Conservation (phyloP, 768 basidiomycete genomes). For the Suillus bovinus region DNA sequence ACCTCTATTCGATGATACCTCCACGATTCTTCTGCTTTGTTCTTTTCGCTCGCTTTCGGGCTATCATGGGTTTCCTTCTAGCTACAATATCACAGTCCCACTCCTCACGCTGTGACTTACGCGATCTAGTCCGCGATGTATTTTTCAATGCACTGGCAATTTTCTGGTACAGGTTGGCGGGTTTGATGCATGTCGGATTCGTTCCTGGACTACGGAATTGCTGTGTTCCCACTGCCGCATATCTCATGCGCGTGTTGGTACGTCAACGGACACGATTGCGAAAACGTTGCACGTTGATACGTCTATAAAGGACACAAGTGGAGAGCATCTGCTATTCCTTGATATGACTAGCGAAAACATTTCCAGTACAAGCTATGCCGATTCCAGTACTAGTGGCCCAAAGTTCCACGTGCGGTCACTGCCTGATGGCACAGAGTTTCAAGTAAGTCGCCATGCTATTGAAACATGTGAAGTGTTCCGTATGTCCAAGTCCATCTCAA, state of each 20-base stretch:
- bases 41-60: conserved; percentile 25
- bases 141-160: conserved; percentile 38
- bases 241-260: not conserved
- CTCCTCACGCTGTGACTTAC: conserved; percentile 39
- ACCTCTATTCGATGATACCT: conserved; percentile 85
- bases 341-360: not conserved
- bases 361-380: not conserved
- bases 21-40: conserved; percentile 34
- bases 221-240: conserved; percentile 7
- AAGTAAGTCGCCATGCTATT: conserved; percentile 50
- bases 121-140: conserved; percentile 42
- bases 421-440: conserved; percentile 50
- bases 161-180: not conserved
- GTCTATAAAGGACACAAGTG: not conserved
- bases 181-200: not conserved
- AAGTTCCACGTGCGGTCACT: conserved; percentile 59
- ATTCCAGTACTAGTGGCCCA: conserved; percentile 7
- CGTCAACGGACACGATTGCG: not conserved
- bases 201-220: conserved; percentile 4
- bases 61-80: conserved; percentile 31
- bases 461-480: conserved; percentile 63
- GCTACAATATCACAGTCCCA: conserved; percentile 33
- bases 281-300: not conserved
- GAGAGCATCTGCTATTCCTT: not conserved
- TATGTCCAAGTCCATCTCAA: conserved; percentile 34